Percentiles rank a stretch among this genome's conserved stretches.
Evolutionary conservation across 2,329 filamentous ascomycete species (phyloP).

Genomic region (Cladophialophora yegresii): DNA sequence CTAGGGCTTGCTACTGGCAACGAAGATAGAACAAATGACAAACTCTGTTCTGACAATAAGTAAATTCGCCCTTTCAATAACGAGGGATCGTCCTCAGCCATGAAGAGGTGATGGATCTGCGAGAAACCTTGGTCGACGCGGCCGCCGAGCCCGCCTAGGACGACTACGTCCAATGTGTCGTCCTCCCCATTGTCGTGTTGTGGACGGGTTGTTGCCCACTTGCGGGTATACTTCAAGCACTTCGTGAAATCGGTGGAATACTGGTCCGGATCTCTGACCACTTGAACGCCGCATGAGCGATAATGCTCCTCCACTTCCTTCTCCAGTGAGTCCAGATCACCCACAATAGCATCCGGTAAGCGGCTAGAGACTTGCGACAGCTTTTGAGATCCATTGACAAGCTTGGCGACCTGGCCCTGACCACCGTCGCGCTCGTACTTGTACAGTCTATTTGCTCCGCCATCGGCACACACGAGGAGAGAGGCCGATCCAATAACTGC

Average conservation of each 20-base stretch:
- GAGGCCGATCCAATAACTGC: slow-evolving; percentile 52
- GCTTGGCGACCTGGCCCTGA: slow-evolving; percentile 6
- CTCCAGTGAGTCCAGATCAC: slow-evolving; percentile 83
- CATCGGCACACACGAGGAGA: slow-evolving; percentile 80
- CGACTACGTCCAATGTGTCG: slow-evolving; percentile 64
- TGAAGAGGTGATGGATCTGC: slow-evolving; percentile 79
- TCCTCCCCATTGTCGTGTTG: slow-evolving; percentile 22
- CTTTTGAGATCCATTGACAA: neutral
- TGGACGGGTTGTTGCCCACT: slow-evolving; percentile 35
- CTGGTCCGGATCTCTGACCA: slow-evolving; percentile 76
- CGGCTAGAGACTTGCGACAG: slow-evolving; percentile 36
- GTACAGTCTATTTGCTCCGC: slow-evolving; percentile 78
- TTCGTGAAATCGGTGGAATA: slow-evolving; percentile 91
- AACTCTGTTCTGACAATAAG: slow-evolving; percentile 75
- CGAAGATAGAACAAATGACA: slow-evolving; percentile 72
- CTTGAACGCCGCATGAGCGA: slow-evolving; percentile 57
- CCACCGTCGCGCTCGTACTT: slow-evolving; percentile 49
- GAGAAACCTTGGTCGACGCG: slow-evolving; percentile 91
- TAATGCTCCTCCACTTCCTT: slow-evolving; percentile 68
- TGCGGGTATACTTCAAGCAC: slow-evolving; percentile 63
- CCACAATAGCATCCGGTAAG: slow-evolving; percentile 73
- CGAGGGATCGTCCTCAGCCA: slow-evolving; percentile 43
- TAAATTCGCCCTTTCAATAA: slow-evolving; percentile 65
- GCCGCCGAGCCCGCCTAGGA: slow-evolving; percentile 81
- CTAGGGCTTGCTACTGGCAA: neutral